Conservation (phyloP, 2,329 filamentous ascomycete species). For the Aureobasidium pullulans region DNA sequence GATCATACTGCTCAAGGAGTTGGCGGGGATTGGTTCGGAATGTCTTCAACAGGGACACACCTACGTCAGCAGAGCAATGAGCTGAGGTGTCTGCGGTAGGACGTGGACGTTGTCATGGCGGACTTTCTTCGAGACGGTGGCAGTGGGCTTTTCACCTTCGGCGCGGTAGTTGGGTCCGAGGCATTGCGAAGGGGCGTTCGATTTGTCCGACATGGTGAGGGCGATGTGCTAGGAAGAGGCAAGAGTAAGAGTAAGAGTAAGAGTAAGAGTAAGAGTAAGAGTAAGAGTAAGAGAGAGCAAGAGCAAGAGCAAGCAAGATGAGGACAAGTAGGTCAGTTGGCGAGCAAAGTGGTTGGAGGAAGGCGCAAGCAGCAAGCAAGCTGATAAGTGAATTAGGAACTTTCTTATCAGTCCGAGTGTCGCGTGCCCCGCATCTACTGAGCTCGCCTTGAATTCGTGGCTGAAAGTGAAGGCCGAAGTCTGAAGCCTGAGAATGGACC, state of each 20-base stretch:
- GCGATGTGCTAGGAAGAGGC: no score
- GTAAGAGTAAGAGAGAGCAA: not conserved
- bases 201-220: constrained; percentile 2
- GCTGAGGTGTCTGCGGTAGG: constrained; percentile 85
- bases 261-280: not conserved
- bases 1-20: constrained; percentile 64
- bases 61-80: constrained; percentile 96
- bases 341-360: not conserved
- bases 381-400: not conserved
- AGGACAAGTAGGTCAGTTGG: not conserved
- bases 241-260: not conserved
- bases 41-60: constrained; percentile 32
- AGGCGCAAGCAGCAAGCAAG: not conserved
- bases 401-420: constrained; percentile 2
- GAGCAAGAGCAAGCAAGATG: not conserved
- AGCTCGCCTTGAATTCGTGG: not conserved
- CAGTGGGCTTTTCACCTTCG: constrained; percentile 66
- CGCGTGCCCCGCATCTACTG: constrained; percentile 4
- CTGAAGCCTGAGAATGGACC: not conserved
- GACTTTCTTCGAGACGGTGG: constrained; percentile 80
- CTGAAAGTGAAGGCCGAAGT: not conserved
- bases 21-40: not conserved
- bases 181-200: constrained; percentile 43
- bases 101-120: constrained; percentile 82
- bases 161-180: constrained; percentile 75